A percentile compares a stretch with the other conserved stretches of the same genome.
phyloP scores from a whole-genome alignment of 192 early-diverging fungal genomes.

The Spinellus fusiger region DNA sequence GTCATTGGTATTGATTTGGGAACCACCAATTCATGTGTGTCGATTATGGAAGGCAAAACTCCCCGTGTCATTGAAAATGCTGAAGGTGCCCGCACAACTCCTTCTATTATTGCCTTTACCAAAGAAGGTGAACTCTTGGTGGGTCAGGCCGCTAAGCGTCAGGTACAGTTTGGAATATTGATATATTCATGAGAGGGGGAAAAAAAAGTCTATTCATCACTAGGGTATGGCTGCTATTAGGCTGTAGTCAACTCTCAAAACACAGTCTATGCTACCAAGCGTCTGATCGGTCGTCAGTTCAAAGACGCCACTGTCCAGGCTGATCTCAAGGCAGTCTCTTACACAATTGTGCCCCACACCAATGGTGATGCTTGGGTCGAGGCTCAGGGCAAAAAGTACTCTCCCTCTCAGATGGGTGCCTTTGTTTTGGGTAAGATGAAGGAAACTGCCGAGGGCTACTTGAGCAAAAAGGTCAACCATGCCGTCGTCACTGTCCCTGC shows the following conservation, averaged over 20 bases:
- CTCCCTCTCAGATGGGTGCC: constrained; percentile 92
- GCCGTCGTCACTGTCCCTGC: constrained; percentile 91
- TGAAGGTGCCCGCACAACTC: constrained; percentile 85
- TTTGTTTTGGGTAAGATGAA: constrained; percentile 99
- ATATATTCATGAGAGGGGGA: neutral
- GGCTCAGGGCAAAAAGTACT: constrained; percentile 91
- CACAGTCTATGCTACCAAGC: constrained; percentile 96
- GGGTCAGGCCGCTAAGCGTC: constrained; percentile 94
- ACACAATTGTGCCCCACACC: constrained; percentile 89
- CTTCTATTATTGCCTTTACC: constrained; percentile 82
- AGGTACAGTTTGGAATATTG: constrained; percentile 37
- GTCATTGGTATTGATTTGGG: constrained; percentile 95
- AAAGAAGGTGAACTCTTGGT: constrained; percentile 95
- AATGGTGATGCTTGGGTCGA: constrained; percentile 99
- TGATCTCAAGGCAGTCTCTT: constrained; percentile 87
- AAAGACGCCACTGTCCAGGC: constrained; percentile 82
- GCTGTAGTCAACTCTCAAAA: constrained; percentile 98
- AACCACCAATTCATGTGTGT: constrained; percentile 92
- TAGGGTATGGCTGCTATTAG: constrained; percentile 20
- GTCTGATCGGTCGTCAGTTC: constrained; percentile 93
- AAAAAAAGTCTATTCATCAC: neutral
- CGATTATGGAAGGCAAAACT: constrained; percentile 92
- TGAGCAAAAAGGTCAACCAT: constrained; percentile 80
- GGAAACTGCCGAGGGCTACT: constrained; percentile 83
- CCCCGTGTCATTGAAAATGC: constrained; percentile 87